Evolutionary conservation across 2,329 filamentous ascomycete genomes (phyloP).

Genomic region (Xylariaceae sp.): DNA sequence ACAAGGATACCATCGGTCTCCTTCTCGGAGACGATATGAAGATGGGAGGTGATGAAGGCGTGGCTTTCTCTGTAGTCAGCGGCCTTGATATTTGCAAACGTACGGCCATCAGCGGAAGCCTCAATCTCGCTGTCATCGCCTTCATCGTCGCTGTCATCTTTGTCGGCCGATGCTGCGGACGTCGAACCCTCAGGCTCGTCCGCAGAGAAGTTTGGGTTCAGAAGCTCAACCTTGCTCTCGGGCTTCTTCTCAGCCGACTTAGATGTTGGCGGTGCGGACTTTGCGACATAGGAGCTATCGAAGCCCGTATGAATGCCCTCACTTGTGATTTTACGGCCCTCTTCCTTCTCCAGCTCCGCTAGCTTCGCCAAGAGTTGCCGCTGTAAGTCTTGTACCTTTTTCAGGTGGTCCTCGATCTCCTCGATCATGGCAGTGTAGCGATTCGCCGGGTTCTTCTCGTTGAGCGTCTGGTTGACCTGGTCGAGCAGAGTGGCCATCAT

Average conservation of each 20-base stretch:
- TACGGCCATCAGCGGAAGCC: constrained; percentile 69
- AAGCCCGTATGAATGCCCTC: constrained; percentile 86
- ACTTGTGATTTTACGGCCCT: constrained; percentile 87
- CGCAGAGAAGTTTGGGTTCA: constrained; percentile 60
- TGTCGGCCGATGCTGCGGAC: constrained; percentile 34
- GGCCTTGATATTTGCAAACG: constrained; percentile 73
- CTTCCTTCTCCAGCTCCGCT: constrained; percentile 75
- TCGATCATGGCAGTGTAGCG: constrained; percentile 70
- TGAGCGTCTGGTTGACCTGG: constrained; percentile 79
- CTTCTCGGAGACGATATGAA: constrained; percentile 70
- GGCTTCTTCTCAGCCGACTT: constrained; percentile 40
- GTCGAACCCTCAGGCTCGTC: constrained; percentile 24
- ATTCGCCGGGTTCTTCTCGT: constrained; percentile 65
- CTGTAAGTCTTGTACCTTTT: constrained; percentile 74
- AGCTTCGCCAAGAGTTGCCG: constrained; percentile 68
- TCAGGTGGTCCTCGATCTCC: constrained; percentile 70
- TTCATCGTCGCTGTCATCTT: constrained; percentile 56
- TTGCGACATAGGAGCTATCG: constrained; percentile 70
- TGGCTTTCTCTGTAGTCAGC: constrained; percentile 69
- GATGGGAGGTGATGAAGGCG: constrained; percentile 72
- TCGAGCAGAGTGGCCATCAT: constrained; percentile 98
- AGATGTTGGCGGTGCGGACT: constrained; percentile 29
- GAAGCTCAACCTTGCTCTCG: constrained; percentile 58
- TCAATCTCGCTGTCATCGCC: constrained; percentile 60
- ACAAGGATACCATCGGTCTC: constrained; percentile 89